Evolutionary conservation across 2,329 filamentous ascomycete genomes (phyloP).

Genomic region (Teratosphaeria gauchensis): DNA sequence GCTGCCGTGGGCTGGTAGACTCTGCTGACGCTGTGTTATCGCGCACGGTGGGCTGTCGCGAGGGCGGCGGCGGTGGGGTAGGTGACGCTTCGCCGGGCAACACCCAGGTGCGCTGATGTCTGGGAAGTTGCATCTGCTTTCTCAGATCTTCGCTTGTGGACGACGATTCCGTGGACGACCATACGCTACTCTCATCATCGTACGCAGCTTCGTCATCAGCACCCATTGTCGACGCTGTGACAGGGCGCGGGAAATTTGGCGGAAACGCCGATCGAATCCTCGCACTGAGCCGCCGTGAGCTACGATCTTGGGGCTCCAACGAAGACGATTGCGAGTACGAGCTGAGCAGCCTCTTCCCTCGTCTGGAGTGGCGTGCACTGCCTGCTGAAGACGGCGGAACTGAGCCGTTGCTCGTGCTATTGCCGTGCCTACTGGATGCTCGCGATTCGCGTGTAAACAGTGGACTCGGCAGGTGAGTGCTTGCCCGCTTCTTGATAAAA

Average conservation of each 20-base stretch:
- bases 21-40: constrained; percentile 1
- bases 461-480: constrained; percentile 25
- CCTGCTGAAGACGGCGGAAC: constrained; percentile 11
- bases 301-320: constrained; percentile 18
- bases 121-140: constrained; percentile 19
- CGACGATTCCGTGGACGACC: constrained; percentile 8
- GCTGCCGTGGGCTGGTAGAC: constrained; percentile 4
- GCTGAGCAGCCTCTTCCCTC: constrained; percentile 11
- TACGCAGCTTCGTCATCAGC: constrained; percentile 11
- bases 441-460: constrained; percentile 30
- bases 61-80: constrained; percentile 20
- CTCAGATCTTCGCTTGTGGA: constrained; percentile 8
- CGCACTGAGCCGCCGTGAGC: constrained; percentile 18
- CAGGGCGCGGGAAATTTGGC: constrained; percentile 20
- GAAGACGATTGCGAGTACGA: constrained; percentile 23
- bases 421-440: constrained; percentile 4
- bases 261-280: constrained; percentile 18
- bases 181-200: constrained; percentile 4
- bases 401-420: constrained; percentile 8
- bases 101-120: constrained; percentile 22
- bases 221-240: constrained; percentile 14
- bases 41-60: constrained; percentile 6
- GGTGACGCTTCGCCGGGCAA: constrained; percentile 25
- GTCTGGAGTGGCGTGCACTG: constrained; percentile 10
- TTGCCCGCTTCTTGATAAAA: constrained; percentile 33